Base-by-base conservation (phyloP, 2,329 filamentous ascomycete species). In the Fusarium falciforme region DNA sequence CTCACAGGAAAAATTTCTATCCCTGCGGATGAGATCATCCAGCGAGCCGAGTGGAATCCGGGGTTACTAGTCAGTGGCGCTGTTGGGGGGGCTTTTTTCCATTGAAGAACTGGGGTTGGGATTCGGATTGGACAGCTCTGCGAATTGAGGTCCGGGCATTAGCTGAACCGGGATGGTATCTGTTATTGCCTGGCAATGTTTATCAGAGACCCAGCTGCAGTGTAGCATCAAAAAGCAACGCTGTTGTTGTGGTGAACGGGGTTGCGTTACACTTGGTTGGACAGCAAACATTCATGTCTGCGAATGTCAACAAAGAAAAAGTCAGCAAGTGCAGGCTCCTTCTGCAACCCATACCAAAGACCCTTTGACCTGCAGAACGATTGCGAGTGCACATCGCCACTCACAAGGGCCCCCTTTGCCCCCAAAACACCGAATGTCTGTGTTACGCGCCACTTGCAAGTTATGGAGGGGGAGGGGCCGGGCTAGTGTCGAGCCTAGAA, bases 1-100 rank as follows among this genome's bases (percentile, higher is more conserved):
- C 49, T 35, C 33, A 31, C 33, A 25, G 35, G 35, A 25, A 33
- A 58, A 36, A 38, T 0, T 44, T 14, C 14, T 25, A 68, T 44
- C 68, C 68, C 67, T 71, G 68, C 27, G 55, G 60, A 67, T 70
- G 62, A 63, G 68, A 69, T 72, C 64, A 64, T 55, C 7, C 22
- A 67, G 42, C 40, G 40, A 67, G 36, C 29, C 16, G 17, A 67
- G 58, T 54, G 4, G 42, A 74, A 74, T 75, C 72, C 36, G 72
- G 72, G 72, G 72, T 66, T 55, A 11, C 33, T 36, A 31, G 58
- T 36, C 14, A 9, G 54, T 66, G 29, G 61, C 61, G 36, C 36
- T 42, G 16, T 36, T 69, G 67, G 71, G 63, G 63, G 71, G 64
- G 14, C 16, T 12, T n/a, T 49, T 52, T 52, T 27, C 25, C 36